Evolutionary conservation across 257 asterid species (phyloP), one percentile per base, ranked within the genome.

Genomic region (Gardenia jasminoides): DNA sequence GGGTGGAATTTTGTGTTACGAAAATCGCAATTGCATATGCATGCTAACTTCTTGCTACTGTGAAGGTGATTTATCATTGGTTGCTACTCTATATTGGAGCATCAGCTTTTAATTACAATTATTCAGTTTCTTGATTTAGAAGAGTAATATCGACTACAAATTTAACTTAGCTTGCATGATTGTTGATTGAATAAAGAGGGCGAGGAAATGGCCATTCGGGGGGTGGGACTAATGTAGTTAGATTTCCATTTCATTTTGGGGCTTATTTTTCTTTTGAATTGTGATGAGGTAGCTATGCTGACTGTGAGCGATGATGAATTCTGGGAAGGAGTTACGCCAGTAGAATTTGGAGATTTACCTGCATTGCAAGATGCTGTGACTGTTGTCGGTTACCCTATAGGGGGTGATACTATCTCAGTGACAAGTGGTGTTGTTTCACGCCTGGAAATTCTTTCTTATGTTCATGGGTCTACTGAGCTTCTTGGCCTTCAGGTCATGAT

Each of bases 371-470:
- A 94, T 88, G 98, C 96, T 36, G 98, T 94, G 80, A 94, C 98
- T 3, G 98, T 94, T 77, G 98, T 94, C 70, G 98, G 98, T 31
- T 92, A 92, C 85, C 98, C 97, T 54, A 92, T 94, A 69, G 98
- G 98, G 59, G 98, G 98, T 20, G 98, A 94, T 82, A 94, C 97
- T 16, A 94, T 94, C 67, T 94, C 97, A 12, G 98, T 94, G 76
- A 94, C 98, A 50, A 92, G 98, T 82, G 98, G 98, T 50, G 98
- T 94, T 81, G 98, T 94, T 66, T 94, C 98, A 28, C 94, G 98
- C 15, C 91, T 94, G 78, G 98, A 91, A 90, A 91, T 94, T 81
- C 90, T 92, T 81, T 92, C 98, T 9, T 94, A 94, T 71, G 96
- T 91, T 83, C 97, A 92, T 77, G 98, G 98, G 70, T 94, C 98